Percentiles rank a stretch among this genome's conserved stretches.
Conservation (phyloP, 2,329 filamentous ascomycete species). For the Trichoderma asperellum region DNA sequence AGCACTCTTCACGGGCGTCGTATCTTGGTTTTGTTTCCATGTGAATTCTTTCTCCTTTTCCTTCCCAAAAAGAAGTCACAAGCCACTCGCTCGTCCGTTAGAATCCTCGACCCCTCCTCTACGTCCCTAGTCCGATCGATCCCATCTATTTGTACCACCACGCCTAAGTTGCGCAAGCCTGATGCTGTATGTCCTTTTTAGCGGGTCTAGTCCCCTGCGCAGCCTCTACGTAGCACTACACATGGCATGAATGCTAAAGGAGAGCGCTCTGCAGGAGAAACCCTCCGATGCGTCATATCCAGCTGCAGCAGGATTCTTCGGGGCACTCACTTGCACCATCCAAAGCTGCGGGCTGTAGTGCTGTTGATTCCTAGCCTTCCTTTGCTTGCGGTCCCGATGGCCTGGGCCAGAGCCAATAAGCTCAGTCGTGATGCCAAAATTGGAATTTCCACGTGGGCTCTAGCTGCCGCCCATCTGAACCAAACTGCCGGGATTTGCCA, state of each 20-base stretch:
- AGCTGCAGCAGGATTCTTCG: background rate
- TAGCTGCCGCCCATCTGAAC: background rate
- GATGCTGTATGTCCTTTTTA: background rate
- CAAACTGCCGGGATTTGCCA: background rate
- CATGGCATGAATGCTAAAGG: background rate
- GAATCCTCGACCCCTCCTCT: background rate
- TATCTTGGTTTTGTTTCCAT: background rate
- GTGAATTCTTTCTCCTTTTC: background rate
- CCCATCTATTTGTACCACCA: background rate
- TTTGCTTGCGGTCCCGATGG: background rate
- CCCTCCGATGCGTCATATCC: background rate
- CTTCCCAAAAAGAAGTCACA: background rate
- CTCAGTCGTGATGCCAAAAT: background rate
- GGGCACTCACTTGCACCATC: background rate
- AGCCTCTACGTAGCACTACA: background rate
- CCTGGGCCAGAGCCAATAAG: background rate
- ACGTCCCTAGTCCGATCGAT: background rate
- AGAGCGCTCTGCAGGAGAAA: background rate
- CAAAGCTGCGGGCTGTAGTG: background rate
- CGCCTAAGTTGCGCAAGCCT: background rate
- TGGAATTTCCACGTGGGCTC: conserved; percentile 6
- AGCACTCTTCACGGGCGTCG: background rate
- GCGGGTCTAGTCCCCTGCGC: background rate
- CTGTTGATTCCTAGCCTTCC: conserved; percentile 1
- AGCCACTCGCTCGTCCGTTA: background rate